These are phyloP conservation scores for Aspergillus ochraceoroseus DNA, from an alignment of 2,329 filamentous ascomycete species.

Conservation along the genomic window DNA sequence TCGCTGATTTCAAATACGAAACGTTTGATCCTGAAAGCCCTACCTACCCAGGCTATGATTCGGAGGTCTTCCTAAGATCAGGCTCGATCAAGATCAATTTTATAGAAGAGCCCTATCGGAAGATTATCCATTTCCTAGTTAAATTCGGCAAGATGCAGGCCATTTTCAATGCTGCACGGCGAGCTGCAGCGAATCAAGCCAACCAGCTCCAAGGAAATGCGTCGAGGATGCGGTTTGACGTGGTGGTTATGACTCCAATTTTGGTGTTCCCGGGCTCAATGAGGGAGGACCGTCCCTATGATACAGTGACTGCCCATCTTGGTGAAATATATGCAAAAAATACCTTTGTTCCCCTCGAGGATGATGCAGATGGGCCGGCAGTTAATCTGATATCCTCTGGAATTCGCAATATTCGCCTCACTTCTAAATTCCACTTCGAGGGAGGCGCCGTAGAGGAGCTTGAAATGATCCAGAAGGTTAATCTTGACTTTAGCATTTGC, in stretches of 20 bases:
- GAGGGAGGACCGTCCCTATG: constrained; percentile 64
- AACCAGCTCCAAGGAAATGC: constrained; percentile 88
- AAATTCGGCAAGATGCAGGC: constrained; percentile 99
- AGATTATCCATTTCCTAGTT: constrained; percentile 95
- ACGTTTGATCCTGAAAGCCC: constrained; percentile 76
- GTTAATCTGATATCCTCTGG: constrained; percentile 88
- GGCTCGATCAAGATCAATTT: constrained; percentile 98
- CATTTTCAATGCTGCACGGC: constrained; percentile 92
- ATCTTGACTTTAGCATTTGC: constrained; percentile 85
- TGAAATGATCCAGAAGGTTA: constrained; percentile 95
- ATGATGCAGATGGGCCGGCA: constrained; percentile 64
- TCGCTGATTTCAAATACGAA: constrained; percentile 96
- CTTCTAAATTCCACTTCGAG: constrained; percentile 79
- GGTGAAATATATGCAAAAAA: constrained; percentile 98
- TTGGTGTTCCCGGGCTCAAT: constrained; percentile 85
- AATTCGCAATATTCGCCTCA: constrained; percentile 85
- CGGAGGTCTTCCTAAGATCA: constrained; percentile 80
- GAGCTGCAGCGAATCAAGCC: constrained; percentile 89
- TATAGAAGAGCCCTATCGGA: constrained; percentile 91
- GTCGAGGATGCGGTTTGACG: constrained; percentile 87
- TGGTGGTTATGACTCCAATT: constrained; percentile 90
- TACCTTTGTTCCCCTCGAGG: constrained; percentile 78
- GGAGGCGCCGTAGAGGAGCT: constrained; percentile 72
- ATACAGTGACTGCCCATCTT: constrained; percentile 84
- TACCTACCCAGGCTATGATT: constrained; percentile 89